A percentile compares a stretch with the other conserved stretches of the same genome.
These are phyloP conservation scores for Colletotrichum shisoi DNA, from an alignment of 2,329 filamentous ascomycete genomes.

Conservation along the genomic window DNA sequence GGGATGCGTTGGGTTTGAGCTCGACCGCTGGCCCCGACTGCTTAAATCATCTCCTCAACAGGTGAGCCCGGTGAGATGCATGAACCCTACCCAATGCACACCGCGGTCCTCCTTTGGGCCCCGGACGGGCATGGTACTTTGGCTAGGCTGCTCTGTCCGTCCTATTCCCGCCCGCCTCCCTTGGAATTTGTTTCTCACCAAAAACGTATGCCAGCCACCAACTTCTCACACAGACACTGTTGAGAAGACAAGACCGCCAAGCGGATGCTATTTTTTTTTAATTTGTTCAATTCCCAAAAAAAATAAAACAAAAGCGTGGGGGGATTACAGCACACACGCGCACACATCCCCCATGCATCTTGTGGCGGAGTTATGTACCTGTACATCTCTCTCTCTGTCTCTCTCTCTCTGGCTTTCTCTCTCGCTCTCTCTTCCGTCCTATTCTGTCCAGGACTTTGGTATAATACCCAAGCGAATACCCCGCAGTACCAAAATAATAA, in stretches of 20 bases:
- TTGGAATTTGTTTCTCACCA: conserved; percentile 11
- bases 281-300: conserved; percentile 15
- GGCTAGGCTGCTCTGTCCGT: not conserved
- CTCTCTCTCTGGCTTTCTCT: too few species aligned
- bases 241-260: conserved; percentile 17
- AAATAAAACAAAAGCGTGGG: not conserved
- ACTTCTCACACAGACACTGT: conserved; percentile 21
- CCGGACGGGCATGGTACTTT: not conserved
- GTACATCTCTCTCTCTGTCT: too few species aligned
- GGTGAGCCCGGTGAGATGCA: conserved; percentile 9
- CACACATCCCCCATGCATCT: not conserved
- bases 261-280: too few species aligned
- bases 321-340: not conserved
- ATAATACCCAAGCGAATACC: conserved; percentile 30
- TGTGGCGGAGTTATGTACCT: conserved; percentile 29
- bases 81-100: not conserved
- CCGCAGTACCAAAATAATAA: conserved; percentile 7
- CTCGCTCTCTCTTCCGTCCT: conserved; percentile 10
- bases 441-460: conserved; percentile 22
- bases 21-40: not conserved
- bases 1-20: conserved; percentile 7
- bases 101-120: not conserved
- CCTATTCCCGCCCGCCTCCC: not conserved
- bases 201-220: conserved; percentile 2
- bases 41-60: not conserved